Base-by-base conservation (phyloP, 1,284 basidiomycete species). In the Malassezia sp. region DNA sequence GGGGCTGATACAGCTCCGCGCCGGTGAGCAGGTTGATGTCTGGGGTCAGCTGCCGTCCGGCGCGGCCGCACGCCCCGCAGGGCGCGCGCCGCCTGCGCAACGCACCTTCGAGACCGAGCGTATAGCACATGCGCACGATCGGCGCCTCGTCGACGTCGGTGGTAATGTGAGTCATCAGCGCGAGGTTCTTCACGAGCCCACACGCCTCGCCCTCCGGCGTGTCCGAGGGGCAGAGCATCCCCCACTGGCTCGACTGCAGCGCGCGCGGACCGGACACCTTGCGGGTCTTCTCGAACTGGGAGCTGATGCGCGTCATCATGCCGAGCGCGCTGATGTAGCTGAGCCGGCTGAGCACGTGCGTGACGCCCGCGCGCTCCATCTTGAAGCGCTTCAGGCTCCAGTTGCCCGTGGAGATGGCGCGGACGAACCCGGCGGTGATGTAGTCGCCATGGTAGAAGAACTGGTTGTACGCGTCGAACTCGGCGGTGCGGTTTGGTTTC, bases 171-270 rank as follows among this genome's bases (percentile, higher is more conserved):
- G 95, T 97, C 90, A 97, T 99, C 32, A 97, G 77, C 2, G 93
- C 95, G 48, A 99, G 74, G 72, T 99, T 99, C 76, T 99, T 99
- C 38, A 99, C 95, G 49, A 99, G 75, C 41, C 93, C 93, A 70
- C 93, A 99, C 5, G 93, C 93, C 73, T 99, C 93, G 68, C 93
- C 95, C 80, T 99, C 93, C 0, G 93, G 93, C 3, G 95, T 99
- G 73, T 99, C 93, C 66, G 86, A 90, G 0, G 93, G 86, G 73
- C 93, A 99, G 18, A 99, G 75, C 78, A 99, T 89, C 33, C 93
- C 95, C 95, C 95, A 99, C 73, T 99, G 93, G 75, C 83, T 87
- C 9, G 93, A 90, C 71, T 99, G 93, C 53, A 99, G 74, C 11
- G 93, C 91, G 68, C 93, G 81, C 21, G 93, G 93, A 38, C 95